These are phyloP conservation scores for Alternaria dauci DNA, from an alignment of 2,329 filamentous ascomycete species.

Conservation along the genomic window DNA sequence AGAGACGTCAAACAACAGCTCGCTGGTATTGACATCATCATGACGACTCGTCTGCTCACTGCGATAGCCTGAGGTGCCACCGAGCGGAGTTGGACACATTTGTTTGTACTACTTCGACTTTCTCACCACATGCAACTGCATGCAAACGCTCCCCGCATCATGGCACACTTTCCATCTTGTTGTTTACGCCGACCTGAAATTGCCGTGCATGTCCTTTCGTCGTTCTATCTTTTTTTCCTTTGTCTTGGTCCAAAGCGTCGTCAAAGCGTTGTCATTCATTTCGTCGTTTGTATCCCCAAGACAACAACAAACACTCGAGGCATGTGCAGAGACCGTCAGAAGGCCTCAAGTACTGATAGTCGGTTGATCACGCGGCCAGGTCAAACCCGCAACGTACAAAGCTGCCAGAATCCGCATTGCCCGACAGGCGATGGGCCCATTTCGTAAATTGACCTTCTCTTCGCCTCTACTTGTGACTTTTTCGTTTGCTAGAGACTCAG, in stretches of 20 bases:
- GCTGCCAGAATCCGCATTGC: not conserved
- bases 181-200: not conserved
- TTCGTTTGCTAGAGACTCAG: not conserved
- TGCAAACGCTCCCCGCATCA: not conserved
- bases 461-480: not conserved
- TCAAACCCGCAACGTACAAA: not conserved
- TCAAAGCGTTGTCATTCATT: constrained; percentile 1
- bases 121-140: not conserved
- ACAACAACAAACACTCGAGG: constrained; percentile 4
- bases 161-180: not conserved
- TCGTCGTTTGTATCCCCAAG: constrained; percentile 3
- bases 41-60: not conserved
- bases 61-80: not conserved
- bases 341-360: not conserved
- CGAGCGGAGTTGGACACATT: not conserved
- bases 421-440: not conserved
- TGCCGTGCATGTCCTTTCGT: not conserved
- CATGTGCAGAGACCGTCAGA: constrained; percentile 2
- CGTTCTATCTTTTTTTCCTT: not conserved
- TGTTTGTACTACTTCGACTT: not conserved
- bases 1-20: not conserved
- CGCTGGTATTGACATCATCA: not conserved
- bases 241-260: constrained; percentile 1
- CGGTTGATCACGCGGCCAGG: not conserved
- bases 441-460: not conserved